A percentile compares a stretch with the other conserved stretches of the same genome.
These are phyloP conservation scores for Yamadazyma insecticola DNA, from an alignment of 805 yeast genomes.

Conservation along the genomic window DNA sequence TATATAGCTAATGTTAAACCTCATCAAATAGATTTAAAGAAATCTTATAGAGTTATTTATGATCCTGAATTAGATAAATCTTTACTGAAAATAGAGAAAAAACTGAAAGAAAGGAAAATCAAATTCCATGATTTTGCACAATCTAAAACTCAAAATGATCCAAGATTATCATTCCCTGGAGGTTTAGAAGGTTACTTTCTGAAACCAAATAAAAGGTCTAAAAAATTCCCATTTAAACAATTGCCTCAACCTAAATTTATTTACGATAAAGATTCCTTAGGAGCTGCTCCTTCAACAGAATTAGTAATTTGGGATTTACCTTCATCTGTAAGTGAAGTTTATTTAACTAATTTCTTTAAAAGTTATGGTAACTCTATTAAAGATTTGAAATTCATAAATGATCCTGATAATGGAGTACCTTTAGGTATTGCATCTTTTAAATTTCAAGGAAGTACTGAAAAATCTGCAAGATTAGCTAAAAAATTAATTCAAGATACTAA, in stretches of 20 bases:
- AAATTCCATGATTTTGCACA: constrained; percentile 30
- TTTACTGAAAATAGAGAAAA: constrained; percentile 27
- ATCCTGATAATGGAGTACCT: constrained; percentile 75
- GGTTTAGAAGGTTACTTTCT: constrained; percentile 23
- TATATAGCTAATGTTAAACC: constrained; percentile 7
- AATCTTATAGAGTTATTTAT: constrained; percentile 42
- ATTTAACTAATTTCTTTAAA: constrained; percentile 48
- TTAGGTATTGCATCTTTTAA: constrained; percentile 64
- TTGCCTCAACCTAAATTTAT: constrained; percentile 39
- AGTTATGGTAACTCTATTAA: constrained; percentile 58
- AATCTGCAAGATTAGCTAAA: constrained; percentile 36
- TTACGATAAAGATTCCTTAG: constrained; percentile 70
- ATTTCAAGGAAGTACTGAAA: constrained; percentile 53
- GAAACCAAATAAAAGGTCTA: constrained; percentile 36
- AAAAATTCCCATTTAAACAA: constrained; percentile 38
- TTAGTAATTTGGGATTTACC: constrained; percentile 68
- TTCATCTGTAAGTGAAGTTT: constrained; percentile 43
- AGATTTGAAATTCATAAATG: constrained; percentile 55
- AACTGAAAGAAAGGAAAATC: constrained; percentile 34
- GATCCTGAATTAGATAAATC: constrained; percentile 43
- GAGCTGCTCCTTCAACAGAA: constrained; percentile 68
- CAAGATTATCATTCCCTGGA: constrained; percentile 26
- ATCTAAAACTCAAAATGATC: constrained; percentile 43
- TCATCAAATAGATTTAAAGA: constrained; percentile 13
- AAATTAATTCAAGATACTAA: constrained; percentile 23